phyloP scores from a whole-genome alignment of 2,329 filamentous ascomycete genomes.

The Sclerotinia borealis region DNA sequence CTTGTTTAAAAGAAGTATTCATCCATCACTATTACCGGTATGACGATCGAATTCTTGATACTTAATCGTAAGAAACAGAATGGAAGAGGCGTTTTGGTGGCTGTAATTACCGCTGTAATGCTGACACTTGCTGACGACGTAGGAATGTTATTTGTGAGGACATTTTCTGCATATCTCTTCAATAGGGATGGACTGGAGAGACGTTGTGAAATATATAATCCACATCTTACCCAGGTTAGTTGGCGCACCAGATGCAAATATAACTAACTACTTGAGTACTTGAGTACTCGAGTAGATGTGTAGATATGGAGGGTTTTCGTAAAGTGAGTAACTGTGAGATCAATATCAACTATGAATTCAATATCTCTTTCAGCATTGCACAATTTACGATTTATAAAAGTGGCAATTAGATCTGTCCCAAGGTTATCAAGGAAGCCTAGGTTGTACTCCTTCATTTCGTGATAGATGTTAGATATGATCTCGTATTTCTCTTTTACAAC shows the following conservation, averaged over 20 bases:
- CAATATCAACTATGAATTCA: too few species aligned
- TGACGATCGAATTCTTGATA: slow-evolving; percentile 2
- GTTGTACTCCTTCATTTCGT: background rate
- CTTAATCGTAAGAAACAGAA: background rate
- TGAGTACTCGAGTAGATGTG: too few species aligned
- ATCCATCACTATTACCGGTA: background rate
- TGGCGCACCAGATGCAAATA: background rate
- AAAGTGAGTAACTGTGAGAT: too few species aligned
- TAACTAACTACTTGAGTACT: background rate
- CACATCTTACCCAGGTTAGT: background rate
- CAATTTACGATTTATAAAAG: background rate
- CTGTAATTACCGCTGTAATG: background rate
- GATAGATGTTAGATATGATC: too few species aligned
- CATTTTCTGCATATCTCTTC: background rate
- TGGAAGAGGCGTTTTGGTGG: background rate
- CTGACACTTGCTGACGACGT: slow-evolving; percentile 7
- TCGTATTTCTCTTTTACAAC: background rate
- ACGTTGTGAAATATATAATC: too few species aligned
- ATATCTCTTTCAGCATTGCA: too few species aligned
- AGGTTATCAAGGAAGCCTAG: background rate
- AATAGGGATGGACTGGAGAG: background rate
- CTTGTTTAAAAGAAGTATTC: background rate
- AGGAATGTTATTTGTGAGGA: background rate
- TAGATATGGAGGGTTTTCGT: too few species aligned
- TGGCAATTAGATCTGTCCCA: too few species aligned